phyloP scores from a whole-genome alignment of 192 early-diverging fungal genomes.

The Polychytrium aggregatum region DNA sequence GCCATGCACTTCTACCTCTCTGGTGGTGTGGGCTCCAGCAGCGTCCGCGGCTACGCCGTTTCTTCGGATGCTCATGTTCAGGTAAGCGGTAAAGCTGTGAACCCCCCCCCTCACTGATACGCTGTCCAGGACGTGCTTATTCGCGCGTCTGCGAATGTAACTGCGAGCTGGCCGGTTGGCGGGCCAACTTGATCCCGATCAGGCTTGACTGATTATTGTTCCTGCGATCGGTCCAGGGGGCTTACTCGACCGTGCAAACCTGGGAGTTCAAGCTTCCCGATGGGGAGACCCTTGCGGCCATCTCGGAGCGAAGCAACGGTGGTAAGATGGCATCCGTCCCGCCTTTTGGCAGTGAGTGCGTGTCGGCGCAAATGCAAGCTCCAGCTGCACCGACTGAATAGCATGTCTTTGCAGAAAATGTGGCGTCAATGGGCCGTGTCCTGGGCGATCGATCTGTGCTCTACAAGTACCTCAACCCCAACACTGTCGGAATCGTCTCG shows the following conservation, averaged over 20 bases:
- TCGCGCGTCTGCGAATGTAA: background rate
- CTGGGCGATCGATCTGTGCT: slow-evolving; percentile 88
- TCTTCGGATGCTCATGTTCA: no score
- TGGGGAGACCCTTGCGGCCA: slow-evolving; percentile 27
- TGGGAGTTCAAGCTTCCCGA: slow-evolving; percentile 25
- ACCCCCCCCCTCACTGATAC: no score
- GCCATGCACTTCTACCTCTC: slow-evolving; percentile 57
- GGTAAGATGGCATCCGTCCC: no score
- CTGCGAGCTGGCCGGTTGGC: no score
- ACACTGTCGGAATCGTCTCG: slow-evolving; percentile 69
- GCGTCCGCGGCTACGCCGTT: slow-evolving; percentile 34
- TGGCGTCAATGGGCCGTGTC: slow-evolving; percentile 85
- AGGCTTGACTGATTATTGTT: no score
- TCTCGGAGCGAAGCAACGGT: background rate
- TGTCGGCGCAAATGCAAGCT: no score
- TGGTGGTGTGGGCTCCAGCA: slow-evolving; percentile 21
- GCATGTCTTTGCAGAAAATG: slow-evolving; percentile 43
- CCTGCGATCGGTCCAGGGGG: slow-evolving; percentile 7
- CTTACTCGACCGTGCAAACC: slow-evolving; percentile 7
- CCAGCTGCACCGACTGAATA: no score
- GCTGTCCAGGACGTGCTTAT: no score
- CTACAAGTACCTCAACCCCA: slow-evolving; percentile 99
- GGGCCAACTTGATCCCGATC: no score
- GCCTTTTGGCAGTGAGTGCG: no score
- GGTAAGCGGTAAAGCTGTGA: no score